Evolutionary conservation across 1,284 basidiomycete species (phyloP).

Genomic region (Naganishia liquefaciens): DNA sequence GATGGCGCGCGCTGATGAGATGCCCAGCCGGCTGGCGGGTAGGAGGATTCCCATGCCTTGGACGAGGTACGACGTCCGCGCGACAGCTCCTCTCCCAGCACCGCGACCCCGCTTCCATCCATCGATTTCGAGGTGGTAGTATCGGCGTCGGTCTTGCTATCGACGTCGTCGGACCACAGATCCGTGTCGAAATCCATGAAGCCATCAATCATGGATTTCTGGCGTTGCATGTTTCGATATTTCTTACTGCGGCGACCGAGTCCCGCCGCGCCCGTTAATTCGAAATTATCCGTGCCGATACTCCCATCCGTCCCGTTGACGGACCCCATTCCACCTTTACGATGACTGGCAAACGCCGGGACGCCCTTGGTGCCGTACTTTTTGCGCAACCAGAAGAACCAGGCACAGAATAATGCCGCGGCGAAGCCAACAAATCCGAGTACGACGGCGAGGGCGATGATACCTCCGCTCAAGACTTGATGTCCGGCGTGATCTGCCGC

Average conservation of each 20-base stretch:
- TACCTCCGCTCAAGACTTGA: constrained; percentile 43
- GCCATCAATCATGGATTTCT: constrained; percentile 53
- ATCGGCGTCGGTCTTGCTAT: constrained; percentile 20
- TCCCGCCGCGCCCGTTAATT: constrained; percentile 12
- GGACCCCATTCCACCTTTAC: constrained; percentile 14
- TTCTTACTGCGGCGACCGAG: constrained; percentile 41
- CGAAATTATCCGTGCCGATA: constrained; percentile 16
- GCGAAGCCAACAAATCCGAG: constrained; percentile 49
- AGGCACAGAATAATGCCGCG: constrained; percentile 46
- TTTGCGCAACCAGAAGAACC: constrained; percentile 52
- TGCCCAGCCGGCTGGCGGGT: constrained; percentile 17
- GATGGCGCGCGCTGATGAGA: constrained; percentile 18
- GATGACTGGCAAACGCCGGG: constrained; percentile 33
- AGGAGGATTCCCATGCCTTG: constrained; percentile 26
- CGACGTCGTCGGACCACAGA: constrained; percentile 38
- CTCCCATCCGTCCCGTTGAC: constrained; percentile 6
- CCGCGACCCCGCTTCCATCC: constrained; percentile 10
- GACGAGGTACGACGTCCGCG: constrained; percentile 12
- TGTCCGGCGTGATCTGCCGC: constrained; percentile 25
- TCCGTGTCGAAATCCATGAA: constrained; percentile 49
- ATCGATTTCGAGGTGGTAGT: constrained; percentile 23
- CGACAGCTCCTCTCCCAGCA: constrained; percentile 12
- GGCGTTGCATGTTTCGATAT: constrained; percentile 44
- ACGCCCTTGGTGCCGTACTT: constrained; percentile 46
- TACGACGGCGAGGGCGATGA: constrained; percentile 46